Conservation (phyloP, 1,284 basidiomycete genomes). For the Pholiota adiposa region DNA sequence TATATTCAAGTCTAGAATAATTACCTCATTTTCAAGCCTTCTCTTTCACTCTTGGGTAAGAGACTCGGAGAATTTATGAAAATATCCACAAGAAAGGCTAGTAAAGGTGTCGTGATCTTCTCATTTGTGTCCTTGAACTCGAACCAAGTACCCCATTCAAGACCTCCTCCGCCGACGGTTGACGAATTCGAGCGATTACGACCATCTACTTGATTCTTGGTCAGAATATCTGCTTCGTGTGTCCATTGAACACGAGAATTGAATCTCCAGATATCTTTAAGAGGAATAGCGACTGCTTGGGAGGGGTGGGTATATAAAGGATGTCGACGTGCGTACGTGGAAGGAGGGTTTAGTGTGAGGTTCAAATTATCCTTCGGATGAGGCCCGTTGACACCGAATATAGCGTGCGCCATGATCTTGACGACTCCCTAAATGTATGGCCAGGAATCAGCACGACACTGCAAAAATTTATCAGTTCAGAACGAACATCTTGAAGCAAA, state of each 20-base stretch:
- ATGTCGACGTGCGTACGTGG: slow-evolving; percentile 56
- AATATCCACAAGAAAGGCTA: slow-evolving; percentile 61
- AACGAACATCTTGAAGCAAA: slow-evolving; percentile 54
- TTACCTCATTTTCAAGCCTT: slow-evolving; percentile 4
- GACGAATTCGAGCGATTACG: slow-evolving; percentile 37
- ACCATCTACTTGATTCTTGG: slow-evolving; percentile 40
- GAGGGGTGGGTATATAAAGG: slow-evolving; percentile 59
- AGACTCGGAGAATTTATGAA: slow-evolving; percentile 48
- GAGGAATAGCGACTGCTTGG: slow-evolving; percentile 25
- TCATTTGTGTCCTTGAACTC: slow-evolving; percentile 48
- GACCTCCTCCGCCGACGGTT: slow-evolving; percentile 50
- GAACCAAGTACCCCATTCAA: slow-evolving; percentile 63
- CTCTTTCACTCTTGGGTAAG: slow-evolving; percentile 42
- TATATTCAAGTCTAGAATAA: too few species aligned
- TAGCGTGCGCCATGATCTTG: slow-evolving; percentile 54
- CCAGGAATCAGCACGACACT: too few species aligned
- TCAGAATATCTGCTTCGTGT: slow-evolving; percentile 43
- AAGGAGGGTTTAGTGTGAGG: slow-evolving; percentile 48
- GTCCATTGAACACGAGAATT: slow-evolving; percentile 39
- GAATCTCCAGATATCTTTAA: slow-evolving; percentile 38
- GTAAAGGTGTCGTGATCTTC: slow-evolving; percentile 45
- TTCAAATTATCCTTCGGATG: slow-evolving; percentile 28
- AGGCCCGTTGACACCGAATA: slow-evolving; percentile 56
- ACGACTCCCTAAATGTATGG: slow-evolving; percentile 40
- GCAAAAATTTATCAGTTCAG: not conserved